Percentiles rank a stretch among this genome's conserved stretches.
Evolutionary conservation across 1,284 basidiomycete genomes (phyloP).

Genomic region (Thecaphora thlaspeos): DNA sequence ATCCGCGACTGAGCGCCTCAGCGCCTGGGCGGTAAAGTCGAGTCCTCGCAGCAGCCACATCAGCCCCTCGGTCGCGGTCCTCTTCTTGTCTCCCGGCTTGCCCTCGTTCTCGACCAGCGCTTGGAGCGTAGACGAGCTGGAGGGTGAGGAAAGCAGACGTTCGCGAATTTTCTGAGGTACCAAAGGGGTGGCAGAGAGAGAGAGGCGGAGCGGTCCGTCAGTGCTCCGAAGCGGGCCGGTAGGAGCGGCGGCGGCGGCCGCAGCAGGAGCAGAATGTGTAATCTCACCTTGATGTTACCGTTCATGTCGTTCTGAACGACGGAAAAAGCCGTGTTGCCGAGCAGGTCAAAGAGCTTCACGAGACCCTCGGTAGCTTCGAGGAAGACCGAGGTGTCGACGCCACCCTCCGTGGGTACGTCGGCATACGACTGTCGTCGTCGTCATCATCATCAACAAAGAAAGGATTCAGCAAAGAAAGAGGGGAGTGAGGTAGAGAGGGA

Average conservation of each 20-base stretch:
- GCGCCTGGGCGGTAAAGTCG: conserved; percentile 82
- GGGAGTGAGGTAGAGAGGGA: neutral
- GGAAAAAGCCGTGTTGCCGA: conserved; percentile 81
- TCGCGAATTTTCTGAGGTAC: conserved; percentile 64
- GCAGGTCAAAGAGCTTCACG: conserved; percentile 89
- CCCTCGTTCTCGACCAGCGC: conserved; percentile 77
- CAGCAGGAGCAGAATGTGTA: neutral
- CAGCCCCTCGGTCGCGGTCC: conserved; percentile 82
- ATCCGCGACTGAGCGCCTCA: conserved; percentile 73
- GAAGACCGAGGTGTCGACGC: conserved; percentile 85
- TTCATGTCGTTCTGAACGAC: conserved; percentile 84
- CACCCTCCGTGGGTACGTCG: conserved; percentile 83
- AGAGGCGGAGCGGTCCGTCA: neutral
- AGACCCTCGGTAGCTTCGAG: conserved; percentile 86
- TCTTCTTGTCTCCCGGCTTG: conserved; percentile 75
- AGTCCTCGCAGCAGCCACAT: conserved; percentile 90
- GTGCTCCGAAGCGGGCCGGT: too few species aligned
- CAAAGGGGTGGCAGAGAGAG: neutral
- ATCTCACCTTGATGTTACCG: conserved; percentile 75
- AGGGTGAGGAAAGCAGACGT: conserved; percentile 70
- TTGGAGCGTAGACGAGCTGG: conserved; percentile 73
- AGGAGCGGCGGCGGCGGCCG: neutral
- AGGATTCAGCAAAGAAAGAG: neutral
- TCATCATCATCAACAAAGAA: neutral
- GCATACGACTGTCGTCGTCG: conserved; percentile 43